Evolutionary conservation across 345 rosid genomes (phyloP), one percentile per base, ranked within the genome.

Genomic region (Alliaria petiolata): DNA sequence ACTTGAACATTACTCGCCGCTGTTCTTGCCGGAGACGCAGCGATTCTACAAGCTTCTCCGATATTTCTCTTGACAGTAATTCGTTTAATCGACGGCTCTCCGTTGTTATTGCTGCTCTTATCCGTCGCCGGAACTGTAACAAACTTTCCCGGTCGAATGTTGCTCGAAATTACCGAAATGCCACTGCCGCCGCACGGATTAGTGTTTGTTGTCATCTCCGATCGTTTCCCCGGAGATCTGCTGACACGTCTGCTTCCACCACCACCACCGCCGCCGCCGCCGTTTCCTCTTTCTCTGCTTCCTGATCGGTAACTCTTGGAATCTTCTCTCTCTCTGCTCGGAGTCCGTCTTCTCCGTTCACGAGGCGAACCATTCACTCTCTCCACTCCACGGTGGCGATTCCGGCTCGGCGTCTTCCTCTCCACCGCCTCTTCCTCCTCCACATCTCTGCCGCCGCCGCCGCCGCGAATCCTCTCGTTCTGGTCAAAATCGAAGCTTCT

Each of bases 401-500:
- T 81, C 25, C 83, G 81, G 8, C 77, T 83, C 28, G 46, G 45
- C 63, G 75, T 76, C 81, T 19, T 80, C 84, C 15, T 64, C 77
- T 4, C 76, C 76, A 3, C 45, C 76, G 3, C 40, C 79, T 56
- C 70, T 0, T 59, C 76, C n/a, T 45, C 74, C 45, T 10, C 76
- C 6, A 4, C 69, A 9, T 16, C 38, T 28, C 25, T n/a, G 28
- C 28, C 28, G 26, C 33, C 56, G 0, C 16, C 70, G 4, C 51
- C 36, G 8, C 8, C 53, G n/a, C 22, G 58, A 2, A 2, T 47
- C 26, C 49, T 59, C 49, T 74, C 87, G 11, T 68, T 57, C 36
- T 83, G 71, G 60, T 93, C 98, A 7, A 89, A 86, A 36, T 93
- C 98, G 50, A 79, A 93, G 68, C 98, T 93, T 55, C 97, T 81